Evolutionary conservation across 257 asterid species (phyloP).

Genomic region (Solanum etuberosum): DNA sequence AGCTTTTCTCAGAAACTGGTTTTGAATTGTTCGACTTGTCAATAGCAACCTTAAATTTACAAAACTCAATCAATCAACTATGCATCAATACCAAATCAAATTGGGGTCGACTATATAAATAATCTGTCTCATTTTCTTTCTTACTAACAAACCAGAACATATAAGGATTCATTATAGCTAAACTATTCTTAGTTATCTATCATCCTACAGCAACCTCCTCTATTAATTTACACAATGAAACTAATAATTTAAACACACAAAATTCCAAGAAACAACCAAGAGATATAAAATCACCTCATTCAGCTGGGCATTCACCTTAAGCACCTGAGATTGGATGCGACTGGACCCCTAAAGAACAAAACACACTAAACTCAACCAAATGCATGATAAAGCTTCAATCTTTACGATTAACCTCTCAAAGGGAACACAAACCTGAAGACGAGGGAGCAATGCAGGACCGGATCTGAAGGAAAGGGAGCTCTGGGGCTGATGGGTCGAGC

Average conservation of each 20-base stretch:
- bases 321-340: conserved; percentile 21
- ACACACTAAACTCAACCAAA: background rate
- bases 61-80: background rate
- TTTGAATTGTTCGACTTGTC: conserved; percentile 23
- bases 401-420: background rate
- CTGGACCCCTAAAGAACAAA: conserved; percentile 15
- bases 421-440: conserved; percentile 1
- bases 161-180: background rate
- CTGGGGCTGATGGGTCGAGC: conserved; percentile 2
- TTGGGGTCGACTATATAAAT: background rate
- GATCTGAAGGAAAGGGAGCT: conserved; percentile 32
- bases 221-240: background rate
- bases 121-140: background rate
- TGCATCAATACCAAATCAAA: background rate
- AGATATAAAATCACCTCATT: conserved; percentile 19
- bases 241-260: background rate
- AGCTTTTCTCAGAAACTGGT: conserved; percentile 14
- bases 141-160: background rate
- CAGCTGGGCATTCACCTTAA: conserved; percentile 31
- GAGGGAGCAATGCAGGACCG: conserved; percentile 6
- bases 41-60: conserved; percentile 18
- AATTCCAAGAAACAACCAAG: background rate
- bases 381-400: background rate
- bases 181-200: background rate
- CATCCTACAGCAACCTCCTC: background rate